Percentiles rank a stretch among this genome's conserved stretches.
Conservation (phyloP, 257 asterid genomes). For the Ajuga chamaepitys region DNA sequence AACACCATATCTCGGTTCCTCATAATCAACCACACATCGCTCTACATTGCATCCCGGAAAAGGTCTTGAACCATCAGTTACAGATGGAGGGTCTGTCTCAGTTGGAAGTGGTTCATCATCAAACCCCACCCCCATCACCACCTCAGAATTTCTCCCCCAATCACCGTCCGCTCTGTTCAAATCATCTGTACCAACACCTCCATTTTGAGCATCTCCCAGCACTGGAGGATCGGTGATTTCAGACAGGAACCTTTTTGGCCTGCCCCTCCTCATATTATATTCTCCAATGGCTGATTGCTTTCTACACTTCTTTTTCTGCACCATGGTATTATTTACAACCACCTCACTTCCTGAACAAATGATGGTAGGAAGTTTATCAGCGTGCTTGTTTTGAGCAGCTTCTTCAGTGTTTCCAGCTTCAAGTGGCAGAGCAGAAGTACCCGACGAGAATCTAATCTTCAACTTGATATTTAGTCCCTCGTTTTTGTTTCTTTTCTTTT, state of each 20-base stretch:
- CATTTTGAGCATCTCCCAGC: constrained; percentile 9
- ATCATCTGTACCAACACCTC: constrained; percentile 17
- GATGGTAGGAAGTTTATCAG: constrained; percentile 30
- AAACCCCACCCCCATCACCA: constrained; percentile 14
- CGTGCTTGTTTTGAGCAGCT: constrained; percentile 25
- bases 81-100: constrained; percentile 34
- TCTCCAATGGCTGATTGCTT: constrained; percentile 23
- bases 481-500: too few relatives aligned
- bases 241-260: constrained; percentile 29
- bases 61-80: constrained; percentile 26
- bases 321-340: constrained; percentile 22
- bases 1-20: constrained; percentile 4
- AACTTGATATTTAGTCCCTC: constrained; percentile 9
- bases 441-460: constrained; percentile 9
- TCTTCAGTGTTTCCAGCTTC: constrained; percentile 29
- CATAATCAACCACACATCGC: constrained; percentile 18
- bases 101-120: constrained; percentile 57
- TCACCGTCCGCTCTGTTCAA: constrained; percentile 19
- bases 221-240: constrained; percentile 9
- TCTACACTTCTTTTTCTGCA: constrained; percentile 23
- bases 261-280: constrained; percentile 36
- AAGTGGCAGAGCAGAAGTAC: constrained; percentile 18
- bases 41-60: constrained; percentile 17
- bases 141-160: constrained; percentile 21
- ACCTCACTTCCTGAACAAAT: constrained; percentile 31